Percentiles rank a stretch among this genome's conserved stretches.
Conservation (phyloP, 2,329 filamentous ascomycete species). For the Aspergillus novofumigatus region DNA sequence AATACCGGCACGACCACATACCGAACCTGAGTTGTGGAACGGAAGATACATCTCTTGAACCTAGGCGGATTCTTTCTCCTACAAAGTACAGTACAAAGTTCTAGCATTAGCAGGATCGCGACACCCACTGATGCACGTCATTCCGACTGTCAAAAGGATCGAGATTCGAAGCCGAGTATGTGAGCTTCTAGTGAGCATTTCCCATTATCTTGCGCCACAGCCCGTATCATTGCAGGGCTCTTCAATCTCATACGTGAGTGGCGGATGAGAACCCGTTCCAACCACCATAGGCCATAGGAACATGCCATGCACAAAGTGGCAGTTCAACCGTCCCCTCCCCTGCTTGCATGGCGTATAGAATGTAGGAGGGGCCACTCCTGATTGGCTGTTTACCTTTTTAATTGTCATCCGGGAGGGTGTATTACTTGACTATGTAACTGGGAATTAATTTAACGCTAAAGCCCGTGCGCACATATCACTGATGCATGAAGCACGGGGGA, state of each 20-base stretch:
- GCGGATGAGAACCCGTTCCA: background rate
- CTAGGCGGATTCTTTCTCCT: too few species aligned
- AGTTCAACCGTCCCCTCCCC: background rate
- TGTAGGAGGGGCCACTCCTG: background rate
- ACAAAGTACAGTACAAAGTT: too few species aligned
- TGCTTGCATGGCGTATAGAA: background rate
- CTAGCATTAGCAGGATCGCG: too few species aligned
- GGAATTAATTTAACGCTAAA: background rate
- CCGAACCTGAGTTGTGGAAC: background rate
- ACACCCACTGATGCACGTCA: too few species aligned
- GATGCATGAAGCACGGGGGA: slow-evolving; percentile 11
- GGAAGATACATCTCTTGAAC: background rate
- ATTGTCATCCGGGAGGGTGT: background rate
- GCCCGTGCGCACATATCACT: background rate
- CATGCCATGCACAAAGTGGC: background rate
- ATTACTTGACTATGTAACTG: too few species aligned
- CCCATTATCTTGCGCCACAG: background rate
- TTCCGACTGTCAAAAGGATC: background rate
- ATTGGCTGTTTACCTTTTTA: background rate
- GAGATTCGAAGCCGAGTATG: background rate
- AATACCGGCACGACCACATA: background rate
- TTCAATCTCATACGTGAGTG: background rate
- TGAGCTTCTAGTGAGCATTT: background rate
- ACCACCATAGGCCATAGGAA: background rate
- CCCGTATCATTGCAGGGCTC: background rate